Evolutionary conservation across 106 monocot genomes (phyloP), one percentile per base, ranked within the genome.

Genomic region (Allium fistulosum): DNA sequence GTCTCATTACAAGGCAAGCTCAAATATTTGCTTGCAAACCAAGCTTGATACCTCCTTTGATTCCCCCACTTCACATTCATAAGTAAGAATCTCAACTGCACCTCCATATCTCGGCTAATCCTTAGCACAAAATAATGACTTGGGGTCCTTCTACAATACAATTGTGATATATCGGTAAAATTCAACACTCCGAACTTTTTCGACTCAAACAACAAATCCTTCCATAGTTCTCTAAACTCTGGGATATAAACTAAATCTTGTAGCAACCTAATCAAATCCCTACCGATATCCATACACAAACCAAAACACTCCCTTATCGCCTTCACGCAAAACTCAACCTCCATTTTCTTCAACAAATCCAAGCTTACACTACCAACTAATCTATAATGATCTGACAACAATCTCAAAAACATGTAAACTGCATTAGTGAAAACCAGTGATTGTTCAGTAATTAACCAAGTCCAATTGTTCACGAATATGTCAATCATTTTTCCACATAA

Each of bases 21-120:
- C 22, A 99, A 66, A 59, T 87, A 79, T 61, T 83, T 89, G 79
- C 72, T 84, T 2, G 73, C 78, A 78, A 99, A 99, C 97, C 97
- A 93, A 9, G 67, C 65, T 68, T 82, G 90, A 79, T 93, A 99
- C 51, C 89, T 81, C 75, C 72, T 84, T 69, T 89, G 90, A 55
- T 62, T 78, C 51, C 84, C 92, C 71, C 75, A 88, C 61, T 81
- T 99, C 67, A 99, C 97, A 76, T 70, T 49, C 26, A 77, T 93
- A 51, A 90, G 84, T 53, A 99, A 58, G 67, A 99, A 93, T 57
- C 84, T 79, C 78, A 93, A 69, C 50, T 82, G 82, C 7, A 66
- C 72, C 64, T 99, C 99, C 87, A 93, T 90, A 59, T 87, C 87
- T 7, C 78, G 79, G 15, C 48, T 69, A 65, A 93, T 77, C 53